These are phyloP conservation scores for Pseudohalonectria lignicola DNA, from an alignment of 2,329 filamentous ascomycete genomes.

Conservation along the genomic window DNA sequence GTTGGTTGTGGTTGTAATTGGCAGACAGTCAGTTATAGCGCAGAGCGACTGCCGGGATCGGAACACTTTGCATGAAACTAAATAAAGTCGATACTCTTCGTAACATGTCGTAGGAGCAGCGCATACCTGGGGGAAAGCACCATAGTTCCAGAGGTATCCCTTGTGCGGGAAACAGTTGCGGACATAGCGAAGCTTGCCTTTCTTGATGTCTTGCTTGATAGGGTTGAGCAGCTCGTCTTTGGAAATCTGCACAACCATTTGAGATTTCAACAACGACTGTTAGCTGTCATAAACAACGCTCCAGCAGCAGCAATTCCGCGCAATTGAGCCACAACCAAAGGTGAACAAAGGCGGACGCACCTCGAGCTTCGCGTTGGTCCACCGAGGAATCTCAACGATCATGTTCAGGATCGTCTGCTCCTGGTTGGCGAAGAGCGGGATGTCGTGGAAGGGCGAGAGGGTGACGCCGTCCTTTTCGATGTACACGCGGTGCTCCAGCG, in stretches of 20 bases:
- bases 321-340: too few relatives aligned
- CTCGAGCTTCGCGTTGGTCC: slow-evolving; percentile 99
- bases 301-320: too few relatives aligned
- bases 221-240: slow-evolving; percentile 98
- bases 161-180: slow-evolving; percentile 99
- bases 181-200: slow-evolving; percentile 98
- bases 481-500: slow-evolving; percentile 93
- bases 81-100: too few relatives aligned
- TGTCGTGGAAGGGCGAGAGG: slow-evolving; percentile 95
- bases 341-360: slow-evolving; percentile 40
- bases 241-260: slow-evolving; percentile 59
- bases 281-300: too few relatives aligned
- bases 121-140: slow-evolving; percentile 93
- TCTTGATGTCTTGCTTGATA: slow-evolving; percentile 99
- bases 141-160: slow-evolving; percentile 99
- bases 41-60: too few relatives aligned
- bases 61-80: too few relatives aligned
- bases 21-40: slow-evolving; percentile 6
- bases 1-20: slow-evolving; percentile 5
- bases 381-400: slow-evolving; percentile 98
- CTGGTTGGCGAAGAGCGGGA: slow-evolving; percentile 93
- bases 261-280: neutral
- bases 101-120: too few relatives aligned
- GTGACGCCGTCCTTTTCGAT: slow-evolving; percentile 95
- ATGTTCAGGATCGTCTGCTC: slow-evolving; percentile 97